Evolutionary conservation across 2,329 filamentous ascomycete species (phyloP).

Genomic region (Xylaria sp.): DNA sequence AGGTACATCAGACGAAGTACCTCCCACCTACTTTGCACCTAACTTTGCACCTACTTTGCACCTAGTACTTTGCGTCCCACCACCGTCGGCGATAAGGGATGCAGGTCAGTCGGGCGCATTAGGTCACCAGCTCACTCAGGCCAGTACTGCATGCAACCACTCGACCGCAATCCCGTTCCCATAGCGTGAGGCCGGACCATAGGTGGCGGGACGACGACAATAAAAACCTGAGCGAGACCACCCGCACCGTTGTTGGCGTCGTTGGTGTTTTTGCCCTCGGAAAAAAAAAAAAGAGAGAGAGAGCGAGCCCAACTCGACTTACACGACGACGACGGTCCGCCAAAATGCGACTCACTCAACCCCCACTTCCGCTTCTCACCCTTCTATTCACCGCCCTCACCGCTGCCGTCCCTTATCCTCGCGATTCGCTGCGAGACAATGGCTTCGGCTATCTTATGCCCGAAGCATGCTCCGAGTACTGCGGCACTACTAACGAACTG

Average conservation of each 20-base stretch:
- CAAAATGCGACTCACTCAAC: slow-evolving; percentile 45
- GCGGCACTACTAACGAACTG: slow-evolving; percentile 60
- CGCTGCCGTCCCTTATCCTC: slow-evolving; percentile 56
- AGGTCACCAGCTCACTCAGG: slow-evolving; percentile 16
- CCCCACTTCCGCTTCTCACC: slow-evolving; percentile 42
- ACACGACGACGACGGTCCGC: slow-evolving; percentile 13
- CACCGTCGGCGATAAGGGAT: slow-evolving; percentile 18
- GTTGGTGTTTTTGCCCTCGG: slow-evolving; percentile 18
- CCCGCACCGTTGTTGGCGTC: slow-evolving; percentile 12
- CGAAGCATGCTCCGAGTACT: slow-evolving; percentile 57
- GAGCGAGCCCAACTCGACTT: slow-evolving; percentile 18
- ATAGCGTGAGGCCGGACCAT: neutral
- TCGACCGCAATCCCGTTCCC: slow-evolving; percentile 11
- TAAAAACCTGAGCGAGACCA: slow-evolving; percentile 16
- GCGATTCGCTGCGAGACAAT: slow-evolving; percentile 53
- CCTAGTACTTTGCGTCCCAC: neutral
- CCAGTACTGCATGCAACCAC: slow-evolving; percentile 17
- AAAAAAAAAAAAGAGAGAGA: neutral
- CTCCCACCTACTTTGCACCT: neutral
- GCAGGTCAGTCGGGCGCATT: slow-evolving; percentile 20
- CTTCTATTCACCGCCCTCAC: slow-evolving; percentile 47
- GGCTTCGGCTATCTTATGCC: slow-evolving; percentile 58
- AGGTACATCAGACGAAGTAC: neutral
- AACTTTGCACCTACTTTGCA: neutral
- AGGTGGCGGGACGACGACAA: slow-evolving; percentile 10